Conservation (phyloP, 2,329 filamentous ascomycete species). For the Xylaria sp. region DNA sequence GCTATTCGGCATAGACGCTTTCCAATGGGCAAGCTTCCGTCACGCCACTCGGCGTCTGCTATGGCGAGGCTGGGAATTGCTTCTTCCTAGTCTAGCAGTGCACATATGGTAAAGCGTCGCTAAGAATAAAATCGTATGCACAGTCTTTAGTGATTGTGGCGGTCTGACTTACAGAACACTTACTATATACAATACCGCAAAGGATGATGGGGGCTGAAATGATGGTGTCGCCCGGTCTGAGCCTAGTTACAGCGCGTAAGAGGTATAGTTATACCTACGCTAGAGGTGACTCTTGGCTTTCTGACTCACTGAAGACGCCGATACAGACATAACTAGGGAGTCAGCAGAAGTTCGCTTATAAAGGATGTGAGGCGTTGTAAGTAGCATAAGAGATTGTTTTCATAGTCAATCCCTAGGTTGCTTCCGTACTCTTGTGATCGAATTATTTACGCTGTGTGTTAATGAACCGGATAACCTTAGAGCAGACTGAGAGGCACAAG, state of each 20-base stretch:
- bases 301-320: constrained; percentile 26
- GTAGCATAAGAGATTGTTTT: not conserved
- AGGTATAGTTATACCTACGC: no score
- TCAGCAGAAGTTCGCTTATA: not conserved
- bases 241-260: not conserved
- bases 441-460: not conserved
- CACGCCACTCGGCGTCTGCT: constrained; percentile 5
- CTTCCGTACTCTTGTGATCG: not conserved
- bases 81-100: not conserved
- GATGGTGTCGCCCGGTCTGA: not conserved
- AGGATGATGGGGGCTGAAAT: not conserved
- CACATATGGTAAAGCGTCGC: not conserved
- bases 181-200: not conserved
- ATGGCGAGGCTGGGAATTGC: constrained; percentile 8
- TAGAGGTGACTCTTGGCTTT: constrained; percentile 10
- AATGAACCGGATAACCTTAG: no score
- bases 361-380: not conserved
- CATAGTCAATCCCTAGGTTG: not conserved
- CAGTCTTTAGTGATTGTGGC: not conserved
- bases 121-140: not conserved
- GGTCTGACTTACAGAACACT: not conserved
- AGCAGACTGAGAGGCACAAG: no score
- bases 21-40: constrained; percentile 5
- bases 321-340: not conserved
- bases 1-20: constrained; percentile 28